Evolutionary conservation across 768 basidiomycete genomes (phyloP), one percentile per base, ranked within the genome.

Genomic region (Naganishia randhawae): DNA sequence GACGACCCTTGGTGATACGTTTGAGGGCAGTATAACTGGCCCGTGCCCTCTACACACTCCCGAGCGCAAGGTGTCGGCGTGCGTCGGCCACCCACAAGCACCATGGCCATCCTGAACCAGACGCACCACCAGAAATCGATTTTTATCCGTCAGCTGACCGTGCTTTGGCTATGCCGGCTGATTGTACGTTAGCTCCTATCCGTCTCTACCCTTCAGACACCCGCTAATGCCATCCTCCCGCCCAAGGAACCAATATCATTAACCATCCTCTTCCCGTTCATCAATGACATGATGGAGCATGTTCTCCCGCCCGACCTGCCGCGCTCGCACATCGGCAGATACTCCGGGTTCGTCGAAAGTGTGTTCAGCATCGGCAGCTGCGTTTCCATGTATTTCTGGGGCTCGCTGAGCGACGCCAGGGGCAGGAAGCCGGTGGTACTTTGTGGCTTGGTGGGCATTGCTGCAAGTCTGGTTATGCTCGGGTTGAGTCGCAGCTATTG

Each of bases 351-450:
- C 4, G 65, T 71, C n/a, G 71, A 72, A 31, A 68, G 66, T 27
- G 63, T 65, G 7, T 72, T 70, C 39, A 57, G 69, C 17, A 39
- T 70, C 8, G 55, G 48, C 2, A 67, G 57, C 29, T 64, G 70
- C 50, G 29, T 69, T 16, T 71, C 53, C 67, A 69, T 71, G 67
- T 73, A 71, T 42, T 69, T 69, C 22, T 74, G 71, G 69, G 73
- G 73, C 3, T 53, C 55, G 51, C 42, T 74, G 61, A 66, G 63
- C n/a, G 73, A 74, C 57, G 25, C 65, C 29, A 66, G 72, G 14
- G 71, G 73, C 14, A 62, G 72, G 39, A 73, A 70, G 41, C 72
- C 72, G 31, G 69, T 71, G 13, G 67, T 73, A 1, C 27, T 73
- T 41, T 66, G 62, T 29, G 71, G 71, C 2, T 50, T 72, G 66